Percentiles rank a stretch among this genome's conserved stretches.
Conservation (phyloP, 768 basidiomycete species). For the Cystofilobasidium bisporidii region DNA sequence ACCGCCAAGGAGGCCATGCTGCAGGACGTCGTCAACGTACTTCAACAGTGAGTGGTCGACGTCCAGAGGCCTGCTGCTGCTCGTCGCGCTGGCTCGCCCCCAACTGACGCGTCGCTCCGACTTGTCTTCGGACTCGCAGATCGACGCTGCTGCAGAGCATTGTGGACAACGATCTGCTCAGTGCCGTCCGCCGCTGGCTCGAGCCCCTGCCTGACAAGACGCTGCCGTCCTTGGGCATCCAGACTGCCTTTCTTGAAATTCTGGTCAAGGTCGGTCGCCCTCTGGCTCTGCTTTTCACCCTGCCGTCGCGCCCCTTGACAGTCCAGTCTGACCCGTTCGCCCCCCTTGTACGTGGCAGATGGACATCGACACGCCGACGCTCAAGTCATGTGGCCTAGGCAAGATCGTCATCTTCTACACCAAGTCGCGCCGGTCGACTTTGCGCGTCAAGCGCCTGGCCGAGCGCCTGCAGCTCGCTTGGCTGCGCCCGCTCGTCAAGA, state of each 20-base stretch:
- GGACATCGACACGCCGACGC: constrained; percentile 79
- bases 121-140: constrained; percentile 43
- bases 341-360: too few relatives aligned
- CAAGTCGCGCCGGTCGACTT: constrained; percentile 78
- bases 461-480: constrained; percentile 72
- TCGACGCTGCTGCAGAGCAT: constrained; percentile 80
- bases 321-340: too few relatives aligned
- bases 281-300: too few relatives aligned
- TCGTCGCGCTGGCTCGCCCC: neutral
- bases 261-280: constrained; percentile 52
- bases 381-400: constrained; percentile 85
- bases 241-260: constrained; percentile 75
- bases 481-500: constrained; percentile 86
- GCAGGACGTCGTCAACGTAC: constrained; percentile 79
- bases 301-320: too few relatives aligned
- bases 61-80: neutral
- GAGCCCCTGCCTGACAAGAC: constrained; percentile 89
- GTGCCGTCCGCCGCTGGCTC: constrained; percentile 80
- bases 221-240: constrained; percentile 89
- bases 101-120: neutral
- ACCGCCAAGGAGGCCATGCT: constrained; percentile 72
- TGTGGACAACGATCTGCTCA: constrained; percentile 86
- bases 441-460: constrained; percentile 69
- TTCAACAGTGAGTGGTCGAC: constrained; percentile 72
- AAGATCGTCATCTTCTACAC: constrained; percentile 90